Percentiles rank a stretch among this genome's conserved stretches.
These are phyloP conservation scores for Pinus tabuliformis DNA, from an alignment of 75 land plant genomes.

Conservation along the genomic window DNA sequence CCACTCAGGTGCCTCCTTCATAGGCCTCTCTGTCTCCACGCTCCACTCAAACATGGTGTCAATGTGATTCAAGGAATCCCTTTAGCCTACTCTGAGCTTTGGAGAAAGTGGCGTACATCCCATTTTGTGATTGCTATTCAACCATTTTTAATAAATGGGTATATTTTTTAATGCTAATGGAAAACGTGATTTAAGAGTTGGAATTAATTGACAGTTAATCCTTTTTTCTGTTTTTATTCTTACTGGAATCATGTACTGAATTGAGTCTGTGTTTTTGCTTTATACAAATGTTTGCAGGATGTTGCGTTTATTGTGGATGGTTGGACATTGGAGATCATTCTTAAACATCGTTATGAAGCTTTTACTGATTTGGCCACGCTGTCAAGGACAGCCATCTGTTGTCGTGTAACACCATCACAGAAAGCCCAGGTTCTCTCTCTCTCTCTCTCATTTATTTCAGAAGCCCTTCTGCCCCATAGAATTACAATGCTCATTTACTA, in stretches of 20 bases:
- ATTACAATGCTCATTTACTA: too few species aligned
- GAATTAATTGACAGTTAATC: background rate
- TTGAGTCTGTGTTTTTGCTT: background rate
- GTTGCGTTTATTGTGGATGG: constrained; percentile 99
- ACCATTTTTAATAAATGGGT: background rate
- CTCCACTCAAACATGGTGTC: too few species aligned
- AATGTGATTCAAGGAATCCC: too few species aligned
- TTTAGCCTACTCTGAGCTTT: too few species aligned
- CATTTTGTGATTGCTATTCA: too few species aligned
- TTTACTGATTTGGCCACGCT: constrained; percentile 88
- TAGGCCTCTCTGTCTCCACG: too few species aligned
- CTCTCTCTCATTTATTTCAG: background rate
- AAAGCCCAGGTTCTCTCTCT: constrained; percentile 83
- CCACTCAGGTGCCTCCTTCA: too few species aligned
- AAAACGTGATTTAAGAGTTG: background rate
- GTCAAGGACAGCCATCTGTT: constrained; percentile 93
- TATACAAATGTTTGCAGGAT: constrained; percentile 48
- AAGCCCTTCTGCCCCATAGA: background rate
- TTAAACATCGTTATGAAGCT: constrained; percentile 57
- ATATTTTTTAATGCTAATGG: background rate
- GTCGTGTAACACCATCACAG: constrained; percentile 98
- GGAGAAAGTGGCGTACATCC: too few species aligned
- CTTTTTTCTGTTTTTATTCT: background rate
- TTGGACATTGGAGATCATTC: constrained; percentile 87
- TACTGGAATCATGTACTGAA: background rate